Percentiles rank a stretch among this genome's conserved stretches.
Conservation (phyloP, 495 filamentous ascomycete species). For the Penicillium tannophilum region DNA sequence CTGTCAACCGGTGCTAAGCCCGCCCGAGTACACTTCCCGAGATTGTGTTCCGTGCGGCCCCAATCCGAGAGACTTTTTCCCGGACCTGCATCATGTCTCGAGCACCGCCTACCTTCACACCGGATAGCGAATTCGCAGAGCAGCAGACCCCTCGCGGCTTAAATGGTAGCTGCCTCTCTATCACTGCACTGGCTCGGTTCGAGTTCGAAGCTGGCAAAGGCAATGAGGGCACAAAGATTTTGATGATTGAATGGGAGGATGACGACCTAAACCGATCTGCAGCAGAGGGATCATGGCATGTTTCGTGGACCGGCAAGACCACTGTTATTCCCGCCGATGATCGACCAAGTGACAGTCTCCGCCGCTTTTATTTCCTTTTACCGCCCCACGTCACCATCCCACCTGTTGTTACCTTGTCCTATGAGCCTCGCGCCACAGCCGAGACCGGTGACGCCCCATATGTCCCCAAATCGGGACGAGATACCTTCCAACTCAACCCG, state of each 20-base stretch:
- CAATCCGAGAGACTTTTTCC: constrained; percentile 1
- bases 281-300: constrained; percentile 58
- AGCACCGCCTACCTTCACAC: constrained; percentile 36
- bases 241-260: constrained; percentile 84
- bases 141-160: constrained; percentile 34
- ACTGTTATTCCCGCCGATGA: constrained; percentile 67
- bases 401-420: constrained; percentile 64
- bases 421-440: constrained; percentile 34
- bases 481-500: constrained; percentile 61
- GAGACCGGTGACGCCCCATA: constrained; percentile 8
- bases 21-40: neutral
- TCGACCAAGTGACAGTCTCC: constrained; percentile 51
- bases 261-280: constrained; percentile 43
- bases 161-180: constrained; percentile 30
- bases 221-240: constrained; percentile 80
- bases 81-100: constrained; percentile 16
- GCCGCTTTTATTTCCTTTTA: constrained; percentile 74
- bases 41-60: constrained; percentile 12
- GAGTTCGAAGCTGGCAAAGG: constrained; percentile 77
- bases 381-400: constrained; percentile 68
- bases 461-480: constrained; percentile 14
- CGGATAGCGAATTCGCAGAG: constrained; percentile 39
- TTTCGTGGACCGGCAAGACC: constrained; percentile 75
- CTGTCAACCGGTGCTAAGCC: constrained; percentile 11
- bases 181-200: constrained; percentile 71